Conservation (phyloP, 2,329 filamentous ascomycete genomes). For the Arthrobotrys megalospora region DNA sequence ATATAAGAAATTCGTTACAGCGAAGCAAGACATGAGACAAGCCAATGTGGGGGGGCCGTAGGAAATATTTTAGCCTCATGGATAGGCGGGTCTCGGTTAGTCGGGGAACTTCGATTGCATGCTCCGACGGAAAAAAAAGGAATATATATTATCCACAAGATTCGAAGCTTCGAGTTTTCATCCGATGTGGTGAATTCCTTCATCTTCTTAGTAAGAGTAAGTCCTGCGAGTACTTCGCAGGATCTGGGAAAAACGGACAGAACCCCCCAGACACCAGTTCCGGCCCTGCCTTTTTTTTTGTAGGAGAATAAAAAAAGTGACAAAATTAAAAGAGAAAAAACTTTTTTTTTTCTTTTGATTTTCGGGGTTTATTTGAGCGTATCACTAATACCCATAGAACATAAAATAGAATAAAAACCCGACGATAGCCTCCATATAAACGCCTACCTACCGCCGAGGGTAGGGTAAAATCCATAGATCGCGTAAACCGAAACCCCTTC, state of each 20-base stretch:
- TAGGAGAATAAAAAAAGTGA: no score
- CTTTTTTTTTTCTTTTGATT: background rate
- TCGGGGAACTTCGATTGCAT: background rate
- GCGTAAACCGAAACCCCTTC: background rate
- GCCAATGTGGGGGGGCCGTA: background rate
- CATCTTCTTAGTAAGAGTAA: background rate
- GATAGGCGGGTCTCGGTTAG: constrained; percentile 3
- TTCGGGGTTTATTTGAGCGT: background rate
- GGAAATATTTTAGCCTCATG: constrained; percentile 7
- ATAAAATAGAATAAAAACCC: background rate
- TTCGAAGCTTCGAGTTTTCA: constrained; percentile 22
- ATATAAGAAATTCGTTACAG: background rate
- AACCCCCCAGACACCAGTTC: no score
- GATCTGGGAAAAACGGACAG: no score
- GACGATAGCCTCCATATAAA: background rate
- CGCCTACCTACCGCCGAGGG: background rate
- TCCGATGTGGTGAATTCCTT: background rate
- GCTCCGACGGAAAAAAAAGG: constrained; percentile 7
- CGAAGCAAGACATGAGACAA: background rate
- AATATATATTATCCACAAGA: constrained; percentile 10
- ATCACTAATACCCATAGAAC: background rate
- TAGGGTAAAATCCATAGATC: background rate
- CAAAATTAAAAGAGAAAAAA: no score
- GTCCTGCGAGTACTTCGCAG: background rate
- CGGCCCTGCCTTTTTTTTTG: no score